Conservation (phyloP, 352 stramenopile species). For the Paralagenidium karlingii region DNA sequence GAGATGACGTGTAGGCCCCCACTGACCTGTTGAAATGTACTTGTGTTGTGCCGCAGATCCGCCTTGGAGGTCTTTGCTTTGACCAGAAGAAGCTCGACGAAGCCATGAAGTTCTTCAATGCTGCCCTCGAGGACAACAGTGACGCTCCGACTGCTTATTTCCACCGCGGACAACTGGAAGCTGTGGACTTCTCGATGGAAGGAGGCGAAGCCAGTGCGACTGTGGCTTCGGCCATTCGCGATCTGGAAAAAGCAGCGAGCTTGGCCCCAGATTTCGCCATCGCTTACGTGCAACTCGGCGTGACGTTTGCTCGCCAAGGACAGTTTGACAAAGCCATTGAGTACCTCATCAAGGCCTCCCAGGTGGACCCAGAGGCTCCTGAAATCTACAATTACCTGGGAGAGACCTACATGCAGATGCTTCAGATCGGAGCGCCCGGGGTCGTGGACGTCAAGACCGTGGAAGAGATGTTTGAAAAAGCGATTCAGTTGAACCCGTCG, state of each 20-base stretch:
- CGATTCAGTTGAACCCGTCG: constrained; percentile 59
- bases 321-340: constrained; percentile 63
- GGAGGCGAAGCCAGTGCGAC: constrained; percentile 34
- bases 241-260: constrained; percentile 61
- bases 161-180: constrained; percentile 71
- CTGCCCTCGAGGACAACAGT: constrained; percentile 45
- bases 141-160: constrained; percentile 68
- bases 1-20: neutral
- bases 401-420: constrained; percentile 79
- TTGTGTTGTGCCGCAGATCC: constrained; percentile 20
- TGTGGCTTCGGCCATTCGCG: constrained; percentile 34
- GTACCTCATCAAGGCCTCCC: constrained; percentile 42
- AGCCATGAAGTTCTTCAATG: constrained; percentile 65
- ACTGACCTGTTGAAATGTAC: neutral
- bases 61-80: constrained; percentile 69
- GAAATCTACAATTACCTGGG: constrained; percentile 83
- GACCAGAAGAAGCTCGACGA: constrained; percentile 69
- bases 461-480: constrained; percentile 71
- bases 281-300: constrained; percentile 73
- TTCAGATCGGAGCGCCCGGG: constrained; percentile 22
- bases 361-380: constrained; percentile 55
- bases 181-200: constrained; percentile 49
- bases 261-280: constrained; percentile 65
- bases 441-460: constrained; percentile 38
- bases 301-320: constrained; percentile 54